Evolutionary conservation across 2,329 filamentous ascomycete genomes (phyloP).

Genomic region (Hypomyces perniciosus): DNA sequence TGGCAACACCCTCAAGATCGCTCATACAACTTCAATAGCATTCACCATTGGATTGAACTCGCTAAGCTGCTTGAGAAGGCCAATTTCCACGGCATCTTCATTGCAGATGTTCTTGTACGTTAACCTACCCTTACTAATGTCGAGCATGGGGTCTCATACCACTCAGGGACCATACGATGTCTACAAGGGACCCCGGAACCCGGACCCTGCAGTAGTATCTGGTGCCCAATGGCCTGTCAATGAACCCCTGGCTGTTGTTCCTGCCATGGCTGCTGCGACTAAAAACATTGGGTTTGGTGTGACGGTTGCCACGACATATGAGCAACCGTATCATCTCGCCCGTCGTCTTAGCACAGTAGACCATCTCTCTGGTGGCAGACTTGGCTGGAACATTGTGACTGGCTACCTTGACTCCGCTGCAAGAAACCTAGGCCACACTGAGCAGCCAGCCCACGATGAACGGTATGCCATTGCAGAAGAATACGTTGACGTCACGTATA

Average conservation of each 20-base stretch:
- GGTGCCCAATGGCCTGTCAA: constrained; percentile 69
- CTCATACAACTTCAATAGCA: constrained; percentile 54
- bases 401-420: constrained; percentile 63
- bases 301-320: constrained; percentile 62
- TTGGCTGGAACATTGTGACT: constrained; percentile 52
- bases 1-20: constrained; percentile 59
- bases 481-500: constrained; percentile 53
- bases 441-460: constrained; percentile 45
- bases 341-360: constrained; percentile 60
- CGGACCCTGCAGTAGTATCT: constrained; percentile 51
- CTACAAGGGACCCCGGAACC: constrained; percentile 50
- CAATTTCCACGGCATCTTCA: constrained; percentile 61
- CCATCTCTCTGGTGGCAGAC: constrained; percentile 57
- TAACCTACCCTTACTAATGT: background rate
- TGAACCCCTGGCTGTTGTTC: constrained; percentile 54
- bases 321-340: constrained; percentile 62
- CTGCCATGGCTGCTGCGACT: constrained; percentile 63
- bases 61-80: constrained; percentile 31
- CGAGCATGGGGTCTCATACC: background rate
- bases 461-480: constrained; percentile 56
- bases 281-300: constrained; percentile 63
- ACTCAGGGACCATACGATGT: constrained; percentile 58
- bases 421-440: constrained; percentile 51
- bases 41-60: constrained; percentile 56
- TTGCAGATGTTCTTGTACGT: constrained; percentile 50